Base-by-base conservation (phyloP, 83 land plant genomes). In the Larix sibirica region DNA sequence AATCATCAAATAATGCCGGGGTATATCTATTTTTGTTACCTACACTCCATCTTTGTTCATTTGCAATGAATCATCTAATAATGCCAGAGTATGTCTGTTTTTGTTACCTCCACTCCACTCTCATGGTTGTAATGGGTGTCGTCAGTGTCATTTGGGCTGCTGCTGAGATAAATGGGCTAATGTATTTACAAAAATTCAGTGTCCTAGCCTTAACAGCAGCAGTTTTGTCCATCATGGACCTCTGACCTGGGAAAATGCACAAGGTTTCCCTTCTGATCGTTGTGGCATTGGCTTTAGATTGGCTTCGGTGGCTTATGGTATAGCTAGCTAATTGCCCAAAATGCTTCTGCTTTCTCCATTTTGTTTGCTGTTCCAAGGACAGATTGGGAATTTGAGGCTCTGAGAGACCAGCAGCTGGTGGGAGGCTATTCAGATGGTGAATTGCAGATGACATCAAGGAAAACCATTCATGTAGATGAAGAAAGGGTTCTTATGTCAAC, bases 311-410 rank as follows among this genome's bases (percentile, higher is more conserved):
- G 88, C 54, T 58, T 83, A 3, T 86, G 88, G 85, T 86, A 71
- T 59, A 85, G 88, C 58, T 79, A 83, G 70, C 73, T 86, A 18
- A 0, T 82, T 73, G 88, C 88, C 33, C 85, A 86, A 77, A 42
- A 42, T 40, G 85, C 61, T 18, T 83, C 82, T 75, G 88, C 75
- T 14, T 56, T 59, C 26, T 58, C 62, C 6, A 81, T 86, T 23
- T 63, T 83, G 62, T 23, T 21, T 60, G 82, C 70, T 18, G 70
- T 86, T 70, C 50, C 79, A 10, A 40, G 79, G 50, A 86, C 84
- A 56, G 85, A 86, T 28, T 86, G 85, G 88, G 88, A 79, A 8
- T 38, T 79, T 77, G 88, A 86, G 73, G 88, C 88, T 28, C 3
- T 59, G 60, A 50, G 88, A 21, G 88, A 84, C 70, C 69, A 63